phyloP scores from a whole-genome alignment of 805 yeast species.

The Nakazawaea pomicola region DNA sequence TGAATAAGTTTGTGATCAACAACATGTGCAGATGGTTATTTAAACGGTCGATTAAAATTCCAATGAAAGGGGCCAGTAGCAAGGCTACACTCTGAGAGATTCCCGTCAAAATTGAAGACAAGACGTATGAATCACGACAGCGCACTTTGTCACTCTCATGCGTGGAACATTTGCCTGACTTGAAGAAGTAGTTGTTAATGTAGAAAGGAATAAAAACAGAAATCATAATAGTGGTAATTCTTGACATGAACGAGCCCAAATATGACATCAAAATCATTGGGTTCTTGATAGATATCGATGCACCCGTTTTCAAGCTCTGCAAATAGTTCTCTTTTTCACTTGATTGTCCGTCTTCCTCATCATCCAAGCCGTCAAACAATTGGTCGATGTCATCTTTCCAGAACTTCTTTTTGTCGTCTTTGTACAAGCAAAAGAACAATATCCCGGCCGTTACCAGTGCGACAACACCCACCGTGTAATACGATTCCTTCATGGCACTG shows the following conservation, averaged over 20 bases:
- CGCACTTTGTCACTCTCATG: constrained; percentile 28
- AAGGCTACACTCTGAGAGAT: constrained; percentile 55
- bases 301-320: constrained; percentile 40
- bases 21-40: constrained; percentile 27
- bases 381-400: constrained; percentile 26
- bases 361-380: constrained; percentile 26
- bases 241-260: constrained; percentile 56
- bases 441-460: constrained; percentile 34
- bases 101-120: constrained; percentile 66
- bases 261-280: constrained; percentile 51
- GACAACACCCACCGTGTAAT: constrained; percentile 39
- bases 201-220: constrained; percentile 60
- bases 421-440: constrained; percentile 40
- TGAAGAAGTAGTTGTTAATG: constrained; percentile 51
- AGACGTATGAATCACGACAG: constrained; percentile 60
- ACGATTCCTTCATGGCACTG: constrained; percentile 42
- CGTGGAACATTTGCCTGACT: constrained; percentile 43
- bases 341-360: constrained; percentile 23
- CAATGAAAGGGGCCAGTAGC: constrained; percentile 61
- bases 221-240: constrained; percentile 55
- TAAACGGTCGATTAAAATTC: constrained; percentile 45
- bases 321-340: constrained; percentile 28
- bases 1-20: constrained; percentile 34
- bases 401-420: constrained; percentile 30
- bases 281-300: constrained; percentile 39